phyloP scores from a whole-genome alignment of 1,284 basidiomycete genomes.

The Austropuccinia psidii region DNA sequence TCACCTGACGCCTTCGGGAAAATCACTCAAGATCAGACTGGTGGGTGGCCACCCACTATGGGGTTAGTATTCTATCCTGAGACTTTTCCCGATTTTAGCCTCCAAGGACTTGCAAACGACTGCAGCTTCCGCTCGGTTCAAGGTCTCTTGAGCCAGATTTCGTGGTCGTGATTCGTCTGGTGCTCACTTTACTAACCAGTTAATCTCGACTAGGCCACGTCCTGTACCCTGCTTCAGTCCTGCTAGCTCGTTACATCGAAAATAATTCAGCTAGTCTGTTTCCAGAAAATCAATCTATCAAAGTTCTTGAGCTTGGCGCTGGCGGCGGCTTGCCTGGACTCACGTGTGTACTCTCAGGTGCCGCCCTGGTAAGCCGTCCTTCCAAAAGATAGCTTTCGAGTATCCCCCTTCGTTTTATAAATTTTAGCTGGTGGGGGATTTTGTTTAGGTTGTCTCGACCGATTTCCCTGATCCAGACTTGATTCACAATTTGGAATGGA shows the following conservation, averaged over 20 bases:
- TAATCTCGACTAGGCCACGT: neutral
- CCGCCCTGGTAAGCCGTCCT: constrained; percentile 3
- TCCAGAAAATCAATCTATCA: neutral
- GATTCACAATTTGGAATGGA: constrained; percentile 19
- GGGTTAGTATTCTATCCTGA: constrained; percentile 4
- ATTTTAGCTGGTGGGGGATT: neutral
- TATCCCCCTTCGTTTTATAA: neutral
- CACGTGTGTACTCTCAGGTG: constrained; percentile 5
- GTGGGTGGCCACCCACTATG: constrained; percentile 26
- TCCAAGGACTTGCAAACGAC: neutral
- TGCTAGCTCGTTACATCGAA: constrained; percentile 12
- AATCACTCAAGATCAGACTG: constrained; percentile 4
- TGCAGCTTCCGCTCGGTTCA: too few species aligned
- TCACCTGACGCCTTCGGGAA: neutral
- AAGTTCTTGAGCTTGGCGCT: constrained; percentile 29
- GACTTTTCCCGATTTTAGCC: neutral
- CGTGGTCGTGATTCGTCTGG: too few species aligned
- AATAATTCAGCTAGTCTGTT: neutral
- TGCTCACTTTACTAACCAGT: neutral
- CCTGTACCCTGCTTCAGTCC: constrained; percentile 25
- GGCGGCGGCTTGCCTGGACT: constrained; percentile 16
- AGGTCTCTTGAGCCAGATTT: too few species aligned
- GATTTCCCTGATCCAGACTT: constrained; percentile 31
- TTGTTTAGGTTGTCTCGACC: constrained; percentile 12
- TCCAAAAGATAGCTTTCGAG: neutral